Evolutionary conservation across 208 protist species (phyloP), one percentile per base, ranked within the genome.

Genomic region (Phytomonas francai): DNA sequence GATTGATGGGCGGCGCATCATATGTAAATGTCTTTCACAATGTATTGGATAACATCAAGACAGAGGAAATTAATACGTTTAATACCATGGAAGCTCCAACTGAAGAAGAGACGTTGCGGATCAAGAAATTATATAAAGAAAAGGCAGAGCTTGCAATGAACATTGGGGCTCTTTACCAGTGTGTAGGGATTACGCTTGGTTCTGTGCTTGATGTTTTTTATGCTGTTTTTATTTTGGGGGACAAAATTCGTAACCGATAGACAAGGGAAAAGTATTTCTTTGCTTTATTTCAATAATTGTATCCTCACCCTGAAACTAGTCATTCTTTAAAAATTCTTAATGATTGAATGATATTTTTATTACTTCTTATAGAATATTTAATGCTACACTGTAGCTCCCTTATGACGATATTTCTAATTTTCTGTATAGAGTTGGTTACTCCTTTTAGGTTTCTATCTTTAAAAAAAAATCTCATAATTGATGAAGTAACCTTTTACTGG

Each of bases 1-100:
- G 93, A 27, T 71, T 97, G 11, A 63, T 97, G 25, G 91, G 93
- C 45, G 93, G 93, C 34, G 86, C 88, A 7, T 93, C 84, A 9
- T 97, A 97, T 73, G 93, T 97, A 14, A 97, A 97, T 72, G 77
- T 88, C 22, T 97, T 97, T 56, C 96, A 91, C 68, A 72, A 95
- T 25, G 87, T 97, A 42, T 71, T 97, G 14, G 70, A 78, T 49
- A 74, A 76, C 29, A 31, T 68, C 16, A 25, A 49, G 8, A 72
- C 82, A 72, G 75, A 83, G 36, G 54, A 76, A 59, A 39, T 70
- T 28, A 76, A 88, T 62, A 71, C 81, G 57, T 19, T 70, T 36
- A 64, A 72, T 22, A 31, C 63, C 11, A 45, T 74, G 28, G 36
- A 29, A 0, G 34, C 8, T 14, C 14, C 62, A 28, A 4, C 31